A percentile compares a stretch with the other conserved stretches of the same genome.
phyloP scores from a whole-genome alignment of 2,329 filamentous ascomycete genomes.

The Fusarium sp. region DNA sequence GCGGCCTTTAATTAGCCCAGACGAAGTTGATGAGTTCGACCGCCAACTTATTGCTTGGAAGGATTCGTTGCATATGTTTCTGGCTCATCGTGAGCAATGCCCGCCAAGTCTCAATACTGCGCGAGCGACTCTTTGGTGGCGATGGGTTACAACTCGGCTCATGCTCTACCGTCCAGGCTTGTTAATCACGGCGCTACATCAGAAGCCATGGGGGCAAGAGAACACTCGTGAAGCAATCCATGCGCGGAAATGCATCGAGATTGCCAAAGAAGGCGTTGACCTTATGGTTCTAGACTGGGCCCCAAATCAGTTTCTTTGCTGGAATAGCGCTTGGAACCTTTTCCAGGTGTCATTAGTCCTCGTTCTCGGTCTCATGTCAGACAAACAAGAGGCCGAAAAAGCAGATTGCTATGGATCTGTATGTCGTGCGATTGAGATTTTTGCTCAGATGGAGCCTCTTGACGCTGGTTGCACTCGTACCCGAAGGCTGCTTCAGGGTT shows the following conservation, averaged over 20 bases:
- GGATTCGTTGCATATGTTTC: neutral
- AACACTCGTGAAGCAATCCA: accelerated
- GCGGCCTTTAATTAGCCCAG: conserved; percentile 72
- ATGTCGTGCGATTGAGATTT: neutral
- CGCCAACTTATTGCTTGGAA: neutral
- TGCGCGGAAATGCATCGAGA: neutral
- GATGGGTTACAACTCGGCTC: conserved; percentile 9
- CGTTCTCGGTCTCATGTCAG: neutral
- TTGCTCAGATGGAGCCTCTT: neutral
- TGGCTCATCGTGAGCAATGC: neutral
- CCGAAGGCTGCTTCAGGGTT: conserved; percentile 1
- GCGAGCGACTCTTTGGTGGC: neutral
- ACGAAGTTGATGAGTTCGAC: conserved; percentile 57
- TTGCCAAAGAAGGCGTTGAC: conserved; percentile 2
- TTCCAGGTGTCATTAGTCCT: conserved; percentile 12
- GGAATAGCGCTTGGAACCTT: conserved; percentile 16
- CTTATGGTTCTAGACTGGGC: neutral
- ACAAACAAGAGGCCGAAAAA: neutral
- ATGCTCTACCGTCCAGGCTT: conserved; percentile 18
- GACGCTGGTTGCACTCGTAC: conserved; percentile 8
- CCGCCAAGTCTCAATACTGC: neutral
- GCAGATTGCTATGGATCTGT: neutral
- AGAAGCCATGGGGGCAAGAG: neutral
- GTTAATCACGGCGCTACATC: neutral
- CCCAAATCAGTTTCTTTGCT: conserved; percentile 5